A percentile compares a stretch with the other conserved stretches of the same genome.
Evolutionary conservation across 768 basidiomycete genomes (phyloP).

Genomic region (Rhizopogon sp.): DNA sequence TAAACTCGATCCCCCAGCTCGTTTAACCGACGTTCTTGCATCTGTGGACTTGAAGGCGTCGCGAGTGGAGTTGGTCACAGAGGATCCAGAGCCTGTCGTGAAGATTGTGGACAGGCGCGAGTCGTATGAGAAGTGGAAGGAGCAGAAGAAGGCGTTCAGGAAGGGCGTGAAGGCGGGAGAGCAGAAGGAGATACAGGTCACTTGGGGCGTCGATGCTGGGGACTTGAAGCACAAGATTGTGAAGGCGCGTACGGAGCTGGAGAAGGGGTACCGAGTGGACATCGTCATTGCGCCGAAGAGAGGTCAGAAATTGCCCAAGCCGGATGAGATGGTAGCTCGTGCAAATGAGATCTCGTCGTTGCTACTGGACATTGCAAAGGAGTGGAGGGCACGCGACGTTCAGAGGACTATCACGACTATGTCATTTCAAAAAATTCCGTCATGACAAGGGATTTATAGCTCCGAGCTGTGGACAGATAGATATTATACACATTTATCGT

Average conservation of each 20-base stretch:
- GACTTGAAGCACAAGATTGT: slow-evolving; percentile 66
- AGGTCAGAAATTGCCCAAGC: slow-evolving; percentile 29
- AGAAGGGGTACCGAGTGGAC: slow-evolving; percentile 53
- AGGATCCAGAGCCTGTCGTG: slow-evolving; percentile 52
- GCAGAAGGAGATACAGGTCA: slow-evolving; percentile 67
- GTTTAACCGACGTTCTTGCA: slow-evolving; percentile 41
- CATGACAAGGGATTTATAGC: slow-evolving; percentile 3
- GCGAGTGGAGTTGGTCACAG: slow-evolving; percentile 52
- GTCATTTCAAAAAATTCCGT: slow-evolving; percentile 36
- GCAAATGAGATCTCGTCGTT: slow-evolving; percentile 36
- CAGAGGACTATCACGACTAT: slow-evolving; percentile 33
- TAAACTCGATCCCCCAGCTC: slow-evolving; percentile 29
- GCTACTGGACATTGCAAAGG: slow-evolving; percentile 46
- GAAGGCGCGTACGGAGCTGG: slow-evolving; percentile 52
- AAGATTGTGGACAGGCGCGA: slow-evolving; percentile 46
- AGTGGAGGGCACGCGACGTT: slow-evolving; percentile 45
- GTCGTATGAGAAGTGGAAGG: slow-evolving; percentile 33
- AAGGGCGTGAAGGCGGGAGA: slow-evolving; percentile 23
- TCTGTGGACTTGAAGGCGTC: slow-evolving; percentile 35
- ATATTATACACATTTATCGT: slow-evolving; percentile 20
- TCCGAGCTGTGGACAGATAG: not conserved
- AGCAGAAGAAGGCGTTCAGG: slow-evolving; percentile 29
- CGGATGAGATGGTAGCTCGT: slow-evolving; percentile 37
- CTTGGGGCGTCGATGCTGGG: slow-evolving; percentile 55
- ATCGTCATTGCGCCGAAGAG: slow-evolving; percentile 53